These are phyloP conservation scores for Pseudozyma sp. DNA, from an alignment of 1,284 basidiomycete species.

Conservation along the genomic window DNA sequence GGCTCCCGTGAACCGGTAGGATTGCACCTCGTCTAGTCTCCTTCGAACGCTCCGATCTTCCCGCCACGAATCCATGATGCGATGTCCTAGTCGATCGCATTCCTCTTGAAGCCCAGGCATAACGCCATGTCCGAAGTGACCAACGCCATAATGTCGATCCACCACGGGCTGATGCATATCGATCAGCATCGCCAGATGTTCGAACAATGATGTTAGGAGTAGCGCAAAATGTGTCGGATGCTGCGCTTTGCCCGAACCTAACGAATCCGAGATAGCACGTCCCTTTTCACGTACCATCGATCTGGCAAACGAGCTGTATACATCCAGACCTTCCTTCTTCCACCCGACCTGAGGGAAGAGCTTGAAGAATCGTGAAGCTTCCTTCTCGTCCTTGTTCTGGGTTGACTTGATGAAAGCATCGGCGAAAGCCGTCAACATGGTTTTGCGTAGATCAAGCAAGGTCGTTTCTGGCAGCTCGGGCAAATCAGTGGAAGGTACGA, in stretches of 20 bases:
- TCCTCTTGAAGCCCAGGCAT: conserved; percentile 83
- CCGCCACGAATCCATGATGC: conserved; percentile 85
- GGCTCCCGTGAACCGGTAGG: conserved; percentile 49
- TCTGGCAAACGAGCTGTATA: conserved; percentile 92
- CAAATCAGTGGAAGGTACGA: conserved; percentile 88
- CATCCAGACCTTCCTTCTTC: conserved; percentile 86
- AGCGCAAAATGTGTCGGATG: conserved; percentile 50
- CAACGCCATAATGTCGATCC: conserved; percentile 87
- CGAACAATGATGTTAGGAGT: conserved; percentile 82
- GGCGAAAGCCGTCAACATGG: conserved; percentile 82
- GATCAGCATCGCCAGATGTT: conserved; percentile 93
- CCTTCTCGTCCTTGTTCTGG: conserved; percentile 76
- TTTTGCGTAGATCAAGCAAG: conserved; percentile 79
- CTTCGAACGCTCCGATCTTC: conserved; percentile 71
- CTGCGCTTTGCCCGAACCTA: conserved; percentile 46
- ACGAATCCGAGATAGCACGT: conserved; percentile 37
- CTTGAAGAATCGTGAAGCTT: conserved; percentile 94
- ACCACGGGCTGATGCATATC: conserved; percentile 97
- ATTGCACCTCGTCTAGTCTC: conserved; percentile 34
- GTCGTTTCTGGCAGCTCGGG: conserved; percentile 87
- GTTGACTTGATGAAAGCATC: conserved; percentile 83
- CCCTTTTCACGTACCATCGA: conserved; percentile 76
- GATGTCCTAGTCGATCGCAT: conserved; percentile 83
- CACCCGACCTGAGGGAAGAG: conserved; percentile 91
- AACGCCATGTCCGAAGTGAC: conserved; percentile 70